These are phyloP conservation scores for Gyromitra esculenta DNA, from an alignment of 2,329 filamentous ascomycete species.

Conservation along the genomic window DNA sequence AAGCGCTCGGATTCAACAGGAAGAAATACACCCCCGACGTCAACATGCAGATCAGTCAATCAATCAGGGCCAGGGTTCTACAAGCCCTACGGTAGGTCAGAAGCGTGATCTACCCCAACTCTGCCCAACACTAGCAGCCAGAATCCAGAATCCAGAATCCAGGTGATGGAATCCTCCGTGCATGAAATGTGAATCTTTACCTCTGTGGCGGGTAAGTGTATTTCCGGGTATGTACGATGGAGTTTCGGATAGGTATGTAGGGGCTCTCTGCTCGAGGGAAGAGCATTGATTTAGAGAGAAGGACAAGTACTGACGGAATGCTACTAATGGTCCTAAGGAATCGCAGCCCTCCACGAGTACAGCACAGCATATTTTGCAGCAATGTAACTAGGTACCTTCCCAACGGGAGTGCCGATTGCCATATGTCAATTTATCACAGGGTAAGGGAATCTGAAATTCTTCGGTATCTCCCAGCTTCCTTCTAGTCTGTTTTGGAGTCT, in stretches of 20 bases:
- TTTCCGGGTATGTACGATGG: constrained; percentile 36
- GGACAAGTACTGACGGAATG: constrained; percentile 23
- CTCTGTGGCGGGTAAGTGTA: constrained; percentile 42
- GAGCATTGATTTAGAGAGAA: constrained; percentile 30
- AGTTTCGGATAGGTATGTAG: constrained; percentile 39
- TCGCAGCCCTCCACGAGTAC: constrained; percentile 43
- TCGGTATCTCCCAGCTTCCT: constrained; percentile 15
- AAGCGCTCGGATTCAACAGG: constrained; percentile 16
- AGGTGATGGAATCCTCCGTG: constrained; percentile 33
- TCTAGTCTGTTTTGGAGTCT: constrained; percentile 43
- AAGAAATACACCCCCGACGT: constrained; percentile 33
- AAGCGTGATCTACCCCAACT: constrained; percentile 5
- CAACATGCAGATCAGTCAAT: constrained; percentile 37
- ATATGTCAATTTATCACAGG: constrained; percentile 49
- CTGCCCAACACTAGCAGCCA: constrained; percentile 23
- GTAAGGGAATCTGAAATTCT: not conserved
- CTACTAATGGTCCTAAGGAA: constrained; percentile 37
- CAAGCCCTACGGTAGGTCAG: constrained; percentile 29
- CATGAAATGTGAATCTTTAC: constrained; percentile 36
- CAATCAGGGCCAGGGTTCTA: constrained; percentile 37
- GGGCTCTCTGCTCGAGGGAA: constrained; percentile 33
- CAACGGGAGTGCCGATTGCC: constrained; percentile 23
- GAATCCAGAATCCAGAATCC: constrained; percentile 27
- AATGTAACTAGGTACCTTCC: constrained; percentile 32
- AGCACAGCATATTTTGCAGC: constrained; percentile 34